Conservation (phyloP, 148 eudicot genomes). For the Camellia japonica region DNA sequence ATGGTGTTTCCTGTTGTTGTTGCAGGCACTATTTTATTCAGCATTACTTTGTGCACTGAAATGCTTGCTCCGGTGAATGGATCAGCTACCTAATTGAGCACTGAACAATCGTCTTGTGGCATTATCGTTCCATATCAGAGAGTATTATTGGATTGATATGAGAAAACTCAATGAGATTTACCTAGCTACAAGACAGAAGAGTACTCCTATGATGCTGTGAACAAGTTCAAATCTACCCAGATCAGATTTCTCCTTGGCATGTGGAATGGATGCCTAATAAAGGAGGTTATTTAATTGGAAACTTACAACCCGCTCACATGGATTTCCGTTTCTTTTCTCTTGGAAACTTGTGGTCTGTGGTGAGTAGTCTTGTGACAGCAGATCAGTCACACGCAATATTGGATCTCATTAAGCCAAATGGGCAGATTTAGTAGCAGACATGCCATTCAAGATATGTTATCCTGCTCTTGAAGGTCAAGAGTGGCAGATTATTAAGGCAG, state of each 20-base stretch:
- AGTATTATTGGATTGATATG: conserved; percentile 56
- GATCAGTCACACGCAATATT: conserved; percentile 60
- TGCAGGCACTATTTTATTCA: conserved; percentile 60
- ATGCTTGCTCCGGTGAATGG: conserved; percentile 59
- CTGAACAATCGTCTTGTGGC: conserved; percentile 60
- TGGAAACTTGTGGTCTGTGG: conserved; percentile 63
- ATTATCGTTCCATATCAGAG: conserved; percentile 57
- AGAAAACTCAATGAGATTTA: conserved; percentile 59
- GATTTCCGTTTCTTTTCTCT: conserved; percentile 52
- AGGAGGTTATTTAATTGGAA: conserved; percentile 65
- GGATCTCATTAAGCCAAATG: conserved; percentile 61
- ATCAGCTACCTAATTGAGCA: conserved; percentile 50
- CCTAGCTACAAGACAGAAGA: conserved; percentile 66
- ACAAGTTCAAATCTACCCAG: conserved; percentile 71
- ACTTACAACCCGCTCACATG: conserved; percentile 66
- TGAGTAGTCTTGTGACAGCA: conserved; percentile 47
- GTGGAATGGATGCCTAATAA: conserved; percentile 59
- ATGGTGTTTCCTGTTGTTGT: not conserved
- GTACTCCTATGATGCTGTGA: conserved; percentile 61
- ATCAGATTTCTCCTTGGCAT: conserved; percentile 54
- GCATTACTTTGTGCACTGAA: conserved; percentile 54
- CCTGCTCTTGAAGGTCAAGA: conserved; percentile 65
- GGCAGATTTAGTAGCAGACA: conserved; percentile 54
- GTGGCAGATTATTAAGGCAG: conserved; percentile 66
- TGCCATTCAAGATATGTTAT: conserved; percentile 66